Evolutionary conservation across 371 early-diverging fungal genomes (phyloP).

Genomic region (Mucor racemosus): DNA sequence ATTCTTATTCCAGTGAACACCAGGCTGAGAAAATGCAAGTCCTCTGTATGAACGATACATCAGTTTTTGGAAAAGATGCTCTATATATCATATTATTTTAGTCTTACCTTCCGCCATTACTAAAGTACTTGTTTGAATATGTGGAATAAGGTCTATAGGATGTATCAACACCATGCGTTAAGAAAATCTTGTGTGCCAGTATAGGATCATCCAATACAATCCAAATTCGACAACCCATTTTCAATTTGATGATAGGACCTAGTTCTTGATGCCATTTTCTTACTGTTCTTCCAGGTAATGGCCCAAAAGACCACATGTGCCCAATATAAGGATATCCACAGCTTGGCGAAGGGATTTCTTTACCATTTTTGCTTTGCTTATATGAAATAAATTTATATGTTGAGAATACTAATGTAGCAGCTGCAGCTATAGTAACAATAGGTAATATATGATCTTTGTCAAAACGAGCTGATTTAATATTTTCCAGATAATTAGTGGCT

Average conservation of each 20-base stretch:
- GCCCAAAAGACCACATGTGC: constrained; percentile 24
- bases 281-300: constrained; percentile 11
- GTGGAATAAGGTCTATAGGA: constrained; percentile 14
- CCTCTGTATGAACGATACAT: constrained; percentile 7
- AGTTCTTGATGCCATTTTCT: constrained; percentile 22
- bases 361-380: neutral
- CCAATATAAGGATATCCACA: constrained; percentile 18
- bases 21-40: constrained; percentile 15
- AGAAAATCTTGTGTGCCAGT: constrained; percentile 28
- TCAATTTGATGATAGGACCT: constrained; percentile 22
- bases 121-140: neutral
- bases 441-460: neutral
- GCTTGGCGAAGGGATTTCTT: constrained; percentile 15
- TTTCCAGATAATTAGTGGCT: neutral
- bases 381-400: neutral
- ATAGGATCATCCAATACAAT: constrained; percentile 19
- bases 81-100: neutral
- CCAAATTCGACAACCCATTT: constrained; percentile 23
- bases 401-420: neutral
- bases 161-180: constrained; percentile 14
- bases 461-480: neutral
- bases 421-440: neutral
- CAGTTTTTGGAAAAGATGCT: neutral
- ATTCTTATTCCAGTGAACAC: neutral
- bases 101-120: neutral